Conservation (phyloP, 148 eudicot genomes). For the Simmondsia chinensis region DNA sequence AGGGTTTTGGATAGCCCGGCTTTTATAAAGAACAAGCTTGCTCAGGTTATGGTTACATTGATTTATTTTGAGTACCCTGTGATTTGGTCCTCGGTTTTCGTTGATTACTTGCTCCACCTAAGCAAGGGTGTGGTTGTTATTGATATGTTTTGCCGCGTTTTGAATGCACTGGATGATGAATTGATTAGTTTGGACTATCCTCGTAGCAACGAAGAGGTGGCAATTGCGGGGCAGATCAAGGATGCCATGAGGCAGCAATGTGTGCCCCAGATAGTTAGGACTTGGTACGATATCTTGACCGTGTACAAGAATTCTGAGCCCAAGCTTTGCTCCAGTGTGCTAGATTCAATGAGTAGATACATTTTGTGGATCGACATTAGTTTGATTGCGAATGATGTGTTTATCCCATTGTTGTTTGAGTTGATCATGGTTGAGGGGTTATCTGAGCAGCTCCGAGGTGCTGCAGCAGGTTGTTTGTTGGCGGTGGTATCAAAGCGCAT, state of each 20-base stretch:
- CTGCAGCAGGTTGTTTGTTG: conserved; percentile 62
- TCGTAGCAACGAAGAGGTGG: conserved; percentile 47
- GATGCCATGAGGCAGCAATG: conserved; percentile 98
- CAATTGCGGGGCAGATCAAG: conserved; percentile 59
- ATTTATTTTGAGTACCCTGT: conserved; percentile 75
- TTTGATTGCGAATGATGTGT: conserved; percentile 61
- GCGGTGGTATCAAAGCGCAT: conserved; percentile 84
- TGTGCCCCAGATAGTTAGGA: conserved; percentile 62
- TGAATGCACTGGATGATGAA: conserved; percentile 88
- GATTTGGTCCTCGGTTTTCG: conserved; percentile 66
- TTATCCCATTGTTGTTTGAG: conserved; percentile 64
- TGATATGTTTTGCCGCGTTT: conserved; percentile 92
- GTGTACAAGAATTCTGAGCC: conserved; percentile 68
- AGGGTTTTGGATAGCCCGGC: conserved; percentile 79
- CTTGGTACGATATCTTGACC: conserved; percentile 65
- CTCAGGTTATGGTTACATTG: conserved; percentile 76
- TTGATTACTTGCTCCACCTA: conserved; percentile 60
- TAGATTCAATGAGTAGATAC: conserved; percentile 78
- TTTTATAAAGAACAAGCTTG: conserved; percentile 84
- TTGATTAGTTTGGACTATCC: conserved; percentile 85
- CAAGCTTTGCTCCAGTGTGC: conserved; percentile 61
- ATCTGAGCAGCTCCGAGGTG: conserved; percentile 61
- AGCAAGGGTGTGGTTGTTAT: conserved; percentile 66
- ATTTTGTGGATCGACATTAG: conserved; percentile 93
- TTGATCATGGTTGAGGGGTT: conserved; percentile 57